Evolutionary conservation across 257 asterid species (phyloP).

Genomic region (Solanum tacnaense): DNA sequence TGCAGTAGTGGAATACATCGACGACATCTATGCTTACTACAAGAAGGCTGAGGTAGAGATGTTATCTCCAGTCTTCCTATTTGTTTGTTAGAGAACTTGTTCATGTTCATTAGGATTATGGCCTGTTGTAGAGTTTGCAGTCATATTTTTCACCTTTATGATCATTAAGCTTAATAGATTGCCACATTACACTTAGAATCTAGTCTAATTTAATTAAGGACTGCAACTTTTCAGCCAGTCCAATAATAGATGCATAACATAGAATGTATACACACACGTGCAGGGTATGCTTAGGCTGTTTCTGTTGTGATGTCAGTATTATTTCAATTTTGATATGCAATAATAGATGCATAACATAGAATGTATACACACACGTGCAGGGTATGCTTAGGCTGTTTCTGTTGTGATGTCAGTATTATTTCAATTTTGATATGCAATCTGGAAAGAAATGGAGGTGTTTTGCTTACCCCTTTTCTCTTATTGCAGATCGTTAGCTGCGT

Average conservation of each 20-base stretch:
- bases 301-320: neutral
- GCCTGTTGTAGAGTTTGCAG: neutral
- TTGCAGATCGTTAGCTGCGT: slow-evolving; percentile 47
- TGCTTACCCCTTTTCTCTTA: neutral
- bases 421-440: neutral
- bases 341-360: neutral
- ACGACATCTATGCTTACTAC: slow-evolving; percentile 46
- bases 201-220: neutral
- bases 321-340: neutral
- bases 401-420: neutral
- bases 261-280: neutral
- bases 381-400: neutral
- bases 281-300: neutral
- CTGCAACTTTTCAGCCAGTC: neutral
- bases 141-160: neutral
- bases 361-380: neutral
- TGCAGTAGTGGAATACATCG: slow-evolving; percentile 58
- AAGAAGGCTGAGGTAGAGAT: slow-evolving; percentile 44
- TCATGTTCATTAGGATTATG: neutral
- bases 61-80: neutral
- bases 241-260: neutral
- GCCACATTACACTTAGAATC: neutral
- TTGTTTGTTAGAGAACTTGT: neutral
- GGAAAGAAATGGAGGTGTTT: neutral
- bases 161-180: neutral